Evolutionary conservation across 2,329 filamentous ascomycete genomes (phyloP).

Genomic region (Didymella glomerata): DNA sequence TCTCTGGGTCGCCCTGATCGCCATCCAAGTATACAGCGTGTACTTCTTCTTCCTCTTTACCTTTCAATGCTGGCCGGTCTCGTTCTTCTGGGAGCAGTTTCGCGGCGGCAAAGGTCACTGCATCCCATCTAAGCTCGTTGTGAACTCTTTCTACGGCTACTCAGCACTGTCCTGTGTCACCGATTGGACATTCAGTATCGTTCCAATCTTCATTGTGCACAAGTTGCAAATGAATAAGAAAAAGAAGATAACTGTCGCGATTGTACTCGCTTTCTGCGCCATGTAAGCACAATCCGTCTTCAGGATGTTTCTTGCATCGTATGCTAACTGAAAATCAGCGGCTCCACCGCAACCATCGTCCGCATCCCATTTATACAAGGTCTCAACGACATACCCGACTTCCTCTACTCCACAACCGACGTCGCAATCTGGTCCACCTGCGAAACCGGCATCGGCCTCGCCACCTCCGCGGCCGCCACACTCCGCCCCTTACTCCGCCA

Average conservation of each 20-base stretch:
- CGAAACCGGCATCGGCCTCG: slow-evolving; percentile 29
- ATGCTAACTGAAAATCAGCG: slow-evolving; percentile 19
- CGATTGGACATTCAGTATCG: slow-evolving; percentile 27
- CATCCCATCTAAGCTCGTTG: slow-evolving; percentile 18
- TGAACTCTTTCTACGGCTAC: slow-evolving; percentile 26
- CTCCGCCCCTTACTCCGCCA: slow-evolving; percentile 27
- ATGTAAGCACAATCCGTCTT: slow-evolving; percentile 17
- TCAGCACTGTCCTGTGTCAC: slow-evolving; percentile 21
- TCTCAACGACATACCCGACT: slow-evolving; percentile 24
- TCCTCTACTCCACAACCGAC: slow-evolving; percentile 28
- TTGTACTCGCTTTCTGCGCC: slow-evolving; percentile 27
- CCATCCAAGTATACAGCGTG: slow-evolving; percentile 22
- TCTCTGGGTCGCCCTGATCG: slow-evolving; percentile 22
- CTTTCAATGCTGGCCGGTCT: slow-evolving; percentile 28
- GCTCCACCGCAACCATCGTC: slow-evolving; percentile 26
- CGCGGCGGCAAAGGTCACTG: slow-evolving; percentile 23
- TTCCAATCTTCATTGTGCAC: slow-evolving; percentile 29
- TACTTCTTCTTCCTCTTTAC: slow-evolving; percentile 28
- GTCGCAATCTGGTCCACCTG: slow-evolving; percentile 30
- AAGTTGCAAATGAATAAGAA: slow-evolving; percentile 23
- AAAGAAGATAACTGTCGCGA: slow-evolving; percentile 25
- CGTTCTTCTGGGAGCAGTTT: slow-evolving; percentile 27
- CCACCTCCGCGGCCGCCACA: slow-evolving; percentile 27
- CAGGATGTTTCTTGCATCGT: not conserved
- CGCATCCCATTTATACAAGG: slow-evolving; percentile 25